Conservation (phyloP, 768 basidiomycete genomes). For the Mycena galopus region DNA sequence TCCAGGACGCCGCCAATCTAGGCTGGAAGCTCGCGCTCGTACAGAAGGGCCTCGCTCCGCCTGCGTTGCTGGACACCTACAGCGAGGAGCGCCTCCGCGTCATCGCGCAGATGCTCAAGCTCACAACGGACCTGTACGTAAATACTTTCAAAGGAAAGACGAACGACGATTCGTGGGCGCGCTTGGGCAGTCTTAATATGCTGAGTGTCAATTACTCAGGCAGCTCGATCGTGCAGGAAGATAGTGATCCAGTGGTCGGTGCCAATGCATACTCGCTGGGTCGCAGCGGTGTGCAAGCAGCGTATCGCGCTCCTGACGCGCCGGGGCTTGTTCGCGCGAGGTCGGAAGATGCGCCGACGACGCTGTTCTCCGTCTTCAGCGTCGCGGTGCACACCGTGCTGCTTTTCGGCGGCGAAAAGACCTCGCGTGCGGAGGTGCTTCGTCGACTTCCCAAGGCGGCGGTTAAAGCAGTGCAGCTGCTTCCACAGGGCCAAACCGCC, state of each 20-base stretch:
- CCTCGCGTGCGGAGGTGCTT: not conserved
- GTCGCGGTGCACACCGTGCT: slow-evolving; percentile 45
- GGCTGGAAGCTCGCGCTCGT: slow-evolving; percentile 61
- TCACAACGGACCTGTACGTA: slow-evolving; percentile 47
- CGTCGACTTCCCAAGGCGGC: not conserved
- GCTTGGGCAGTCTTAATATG: slow-evolving; percentile 44
- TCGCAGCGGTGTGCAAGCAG: slow-evolving; percentile 42
- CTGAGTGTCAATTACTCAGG: slow-evolving; percentile 62
- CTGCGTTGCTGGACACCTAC: slow-evolving; percentile 55
- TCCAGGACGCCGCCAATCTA: slow-evolving; percentile 59
- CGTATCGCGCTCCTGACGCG: slow-evolving; percentile 53
- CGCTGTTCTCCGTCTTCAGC: slow-evolving; percentile 46
- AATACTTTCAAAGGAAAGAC: slow-evolving; percentile 36
- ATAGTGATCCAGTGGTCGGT: not conserved
- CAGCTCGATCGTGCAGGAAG: slow-evolving; percentile 50
- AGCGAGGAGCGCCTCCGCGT: slow-evolving; percentile 60
- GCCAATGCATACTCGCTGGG: not conserved
- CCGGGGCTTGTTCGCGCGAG: slow-evolving; percentile 39
- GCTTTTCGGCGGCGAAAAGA: slow-evolving; percentile 48
- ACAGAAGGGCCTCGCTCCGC: slow-evolving; percentile 49
- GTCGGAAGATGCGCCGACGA: slow-evolving; percentile 3
- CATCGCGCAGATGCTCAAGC: slow-evolving; percentile 58
- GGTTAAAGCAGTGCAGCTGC: not conserved
- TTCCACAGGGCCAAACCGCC: not conserved
- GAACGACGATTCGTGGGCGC: slow-evolving; percentile 20